Evolutionary conservation across 768 basidiomycete genomes (phyloP).

Genomic region (Rhizopogon rudus): DNA sequence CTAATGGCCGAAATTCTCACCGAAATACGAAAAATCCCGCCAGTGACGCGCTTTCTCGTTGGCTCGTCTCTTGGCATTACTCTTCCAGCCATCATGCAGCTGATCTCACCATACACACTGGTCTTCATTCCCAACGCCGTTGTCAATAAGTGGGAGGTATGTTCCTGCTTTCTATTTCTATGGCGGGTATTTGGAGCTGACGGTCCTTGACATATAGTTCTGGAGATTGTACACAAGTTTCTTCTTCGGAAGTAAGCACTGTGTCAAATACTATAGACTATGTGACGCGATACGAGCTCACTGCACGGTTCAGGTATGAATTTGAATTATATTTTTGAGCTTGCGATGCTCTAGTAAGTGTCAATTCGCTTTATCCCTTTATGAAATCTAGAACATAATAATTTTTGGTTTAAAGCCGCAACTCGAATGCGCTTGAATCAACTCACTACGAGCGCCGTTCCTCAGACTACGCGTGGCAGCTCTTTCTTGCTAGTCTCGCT

Average conservation of each 20-base stretch:
- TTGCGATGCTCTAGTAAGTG: constrained; percentile 40
- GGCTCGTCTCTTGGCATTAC: constrained; percentile 59
- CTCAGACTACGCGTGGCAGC: constrained; percentile 76
- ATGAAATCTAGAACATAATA: not conserved
- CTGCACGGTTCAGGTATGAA: constrained; percentile 16
- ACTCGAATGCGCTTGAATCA: constrained; percentile 59
- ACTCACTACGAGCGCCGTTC: constrained; percentile 54
- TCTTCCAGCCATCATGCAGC: constrained; percentile 46
- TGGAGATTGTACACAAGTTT: constrained; percentile 74
- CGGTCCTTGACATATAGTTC: constrained; percentile 36
- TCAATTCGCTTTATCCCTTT: not conserved
- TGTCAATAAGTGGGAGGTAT: constrained; percentile 48
- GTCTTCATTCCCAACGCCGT: constrained; percentile 48
- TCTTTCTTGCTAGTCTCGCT: constrained; percentile 44
- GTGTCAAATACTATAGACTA: not conserved
- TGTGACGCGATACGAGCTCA: not conserved
- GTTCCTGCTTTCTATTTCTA: not conserved
- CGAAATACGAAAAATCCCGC: constrained; percentile 78
- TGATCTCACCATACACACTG: constrained; percentile 49
- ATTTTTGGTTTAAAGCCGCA: constrained; percentile 44
- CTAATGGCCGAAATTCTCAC: constrained; percentile 45
- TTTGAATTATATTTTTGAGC: constrained; percentile 34
- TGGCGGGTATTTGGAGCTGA: not conserved
- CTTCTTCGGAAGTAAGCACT: constrained; percentile 57
- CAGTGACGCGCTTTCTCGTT: constrained; percentile 70